These are phyloP conservation scores for Suillus subalutaceus DNA, from an alignment of 768 basidiomycete genomes.

Conservation along the genomic window DNA sequence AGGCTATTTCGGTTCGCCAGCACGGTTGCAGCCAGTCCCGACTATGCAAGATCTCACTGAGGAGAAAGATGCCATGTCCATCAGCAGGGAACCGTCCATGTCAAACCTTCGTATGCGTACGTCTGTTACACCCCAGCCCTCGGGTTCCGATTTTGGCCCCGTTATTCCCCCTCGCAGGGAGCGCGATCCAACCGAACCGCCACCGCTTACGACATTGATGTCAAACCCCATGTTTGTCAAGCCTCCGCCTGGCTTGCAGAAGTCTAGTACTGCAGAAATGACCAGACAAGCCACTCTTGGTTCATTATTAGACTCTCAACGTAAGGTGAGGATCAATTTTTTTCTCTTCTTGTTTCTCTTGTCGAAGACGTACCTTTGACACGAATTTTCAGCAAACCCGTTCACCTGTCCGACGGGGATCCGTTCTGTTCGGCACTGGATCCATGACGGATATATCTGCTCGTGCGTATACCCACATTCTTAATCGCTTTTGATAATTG, in stretches of 20 bases:
- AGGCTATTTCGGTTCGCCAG: slow-evolving; percentile 17
- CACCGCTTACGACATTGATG: slow-evolving; percentile 60
- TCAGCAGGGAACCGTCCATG: slow-evolving; percentile 47
- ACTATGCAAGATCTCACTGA: slow-evolving; percentile 38
- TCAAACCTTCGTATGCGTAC: slow-evolving; percentile 59
- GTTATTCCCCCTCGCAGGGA: slow-evolving; percentile 39
- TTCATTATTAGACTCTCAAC: slow-evolving; percentile 57
- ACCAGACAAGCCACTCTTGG: slow-evolving; percentile 53
- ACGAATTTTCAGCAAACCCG: slow-evolving; percentile 39
- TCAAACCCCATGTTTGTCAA: slow-evolving; percentile 74
- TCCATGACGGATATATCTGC: slow-evolving; percentile 37
- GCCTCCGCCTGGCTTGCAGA: slow-evolving; percentile 46
- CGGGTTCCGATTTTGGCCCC: slow-evolving; percentile 45
- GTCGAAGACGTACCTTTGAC: slow-evolving; percentile 2
- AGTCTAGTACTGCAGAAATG: slow-evolving; percentile 21
- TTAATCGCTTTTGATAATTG: slow-evolving; percentile 17
- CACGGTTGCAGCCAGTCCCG: slow-evolving; percentile 29
- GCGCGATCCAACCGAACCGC: slow-evolving; percentile 69
- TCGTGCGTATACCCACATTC: slow-evolving; percentile 28
- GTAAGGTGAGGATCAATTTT: slow-evolving; percentile 46
- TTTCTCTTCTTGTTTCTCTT: slow-evolving; percentile 10
- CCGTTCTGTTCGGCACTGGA: slow-evolving; percentile 50
- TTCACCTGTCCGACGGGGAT: slow-evolving; percentile 54
- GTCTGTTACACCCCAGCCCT: slow-evolving; percentile 72
- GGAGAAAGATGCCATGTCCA: slow-evolving; percentile 24